A percentile compares a stretch with the other conserved stretches of the same genome.
These are phyloP conservation scores for Diversispora eburnea DNA, from an alignment of 192 early-diverging fungal genomes.

Conservation along the genomic window DNA sequence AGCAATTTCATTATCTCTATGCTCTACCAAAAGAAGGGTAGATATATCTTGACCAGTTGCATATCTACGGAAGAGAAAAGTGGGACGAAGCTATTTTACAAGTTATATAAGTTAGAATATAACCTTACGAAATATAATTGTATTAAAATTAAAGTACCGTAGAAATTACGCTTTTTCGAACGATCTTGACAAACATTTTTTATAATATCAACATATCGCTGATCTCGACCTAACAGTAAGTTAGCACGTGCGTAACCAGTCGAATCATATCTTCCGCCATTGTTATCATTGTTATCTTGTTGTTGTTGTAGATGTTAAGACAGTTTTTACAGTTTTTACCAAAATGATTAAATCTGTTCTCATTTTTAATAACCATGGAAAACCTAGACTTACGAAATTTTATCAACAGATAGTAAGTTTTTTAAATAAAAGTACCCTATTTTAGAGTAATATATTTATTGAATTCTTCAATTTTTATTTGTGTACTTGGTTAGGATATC, in stretches of 20 bases:
- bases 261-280: too few relatives aligned
- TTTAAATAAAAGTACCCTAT: too few relatives aligned
- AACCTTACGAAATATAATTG: not conserved
- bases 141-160: too few relatives aligned
- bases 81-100: not conserved
- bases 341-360: slow-evolving; percentile 93
- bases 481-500: slow-evolving; percentile 57
- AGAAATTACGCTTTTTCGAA: too few relatives aligned
- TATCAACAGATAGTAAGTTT: slow-evolving; percentile 82
- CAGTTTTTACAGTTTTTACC: not conserved
- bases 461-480: not conserved
- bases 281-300: too few relatives aligned
- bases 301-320: too few relatives aligned
- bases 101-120: not conserved
- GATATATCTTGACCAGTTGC: slow-evolving; percentile 53
- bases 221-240: too few relatives aligned
- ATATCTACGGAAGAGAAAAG: slow-evolving; percentile 38
- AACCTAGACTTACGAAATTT: slow-evolving; percentile 89
- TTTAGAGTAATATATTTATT: not conserved
- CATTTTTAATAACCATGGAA: slow-evolving; percentile 98
- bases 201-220: too few relatives aligned
- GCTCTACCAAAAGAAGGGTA: slow-evolving; percentile 89
- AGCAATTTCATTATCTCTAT: slow-evolving; percentile 70
- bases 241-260: too few relatives aligned
- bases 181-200: too few relatives aligned